Evolutionary conservation across 176 grass and related monocot genomes (phyloP), one percentile per base, ranked within the genome.

Genomic region (Thalia dealbata): DNA sequence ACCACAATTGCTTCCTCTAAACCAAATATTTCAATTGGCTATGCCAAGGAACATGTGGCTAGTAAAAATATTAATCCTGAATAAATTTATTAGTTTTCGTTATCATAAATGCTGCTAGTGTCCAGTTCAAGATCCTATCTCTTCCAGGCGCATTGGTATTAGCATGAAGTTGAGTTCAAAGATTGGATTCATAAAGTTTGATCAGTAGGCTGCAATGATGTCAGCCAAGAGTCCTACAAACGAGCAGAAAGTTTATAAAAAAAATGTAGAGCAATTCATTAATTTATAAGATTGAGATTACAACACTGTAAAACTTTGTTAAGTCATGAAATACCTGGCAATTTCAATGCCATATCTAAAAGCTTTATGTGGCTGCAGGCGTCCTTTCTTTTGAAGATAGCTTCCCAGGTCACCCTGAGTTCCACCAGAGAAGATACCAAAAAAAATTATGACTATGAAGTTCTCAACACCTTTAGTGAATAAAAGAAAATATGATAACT

Each of bases 331-430:
- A 65, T 88, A 83, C 95, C 95, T 99, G 68, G 90, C 90, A 71
- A 99, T 95, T 66, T 95, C 95, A 75, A 99, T 90, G 42, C 85
- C 95, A 71, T 83, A 99, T 95, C 81, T 87, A 26, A 99, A 75
- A 81, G 83, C 81, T 85, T 99, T 99, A 21, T 91, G 95, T 55
- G 69, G 67, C 71, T 89, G 78, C 29, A 99, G 55, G 50, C 32
- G 85, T 74, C 91, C 85, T 91, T 99, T 99, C 76, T 76, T 99
- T 59, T 86, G 90, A 86, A 99, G 89, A 83, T 82, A 88, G 79
- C 65, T 82, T 62, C 77, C 58, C 56, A 99, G 68, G 79, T 99
- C 90, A 67, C 66, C 82, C 90, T 99, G 73, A 29, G 29, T 76
- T 72, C 76, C 71, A 68, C 7, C 38, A 23, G 18, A 69, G 29